Percentiles rank a stretch among this genome's conserved stretches.
Conservation (phyloP, 2,329 filamentous ascomycete species). For the Biscogniauxia mediterranea region DNA sequence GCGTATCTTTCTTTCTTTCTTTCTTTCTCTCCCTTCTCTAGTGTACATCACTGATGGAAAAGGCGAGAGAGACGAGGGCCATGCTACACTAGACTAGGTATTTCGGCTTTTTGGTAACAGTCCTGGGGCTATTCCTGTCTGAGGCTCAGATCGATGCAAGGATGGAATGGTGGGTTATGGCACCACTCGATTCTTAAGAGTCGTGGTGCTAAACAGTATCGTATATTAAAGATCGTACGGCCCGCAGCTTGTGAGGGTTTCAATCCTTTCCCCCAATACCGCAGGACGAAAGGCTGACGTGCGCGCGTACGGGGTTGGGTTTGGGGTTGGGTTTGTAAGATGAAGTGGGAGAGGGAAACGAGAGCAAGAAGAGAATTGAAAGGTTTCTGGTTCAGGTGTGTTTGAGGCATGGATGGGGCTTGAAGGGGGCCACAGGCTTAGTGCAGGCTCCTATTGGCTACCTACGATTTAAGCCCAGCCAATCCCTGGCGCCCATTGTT, state of each 20-base stretch:
- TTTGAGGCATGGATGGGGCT: slow-evolving; percentile 2
- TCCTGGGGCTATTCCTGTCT: slow-evolving; percentile 16
- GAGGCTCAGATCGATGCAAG: slow-evolving; percentile 19
- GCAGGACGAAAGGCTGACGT: neutral
- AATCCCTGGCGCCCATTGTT: slow-evolving; percentile 24
- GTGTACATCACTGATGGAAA: too few species aligned
- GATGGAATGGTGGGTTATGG: slow-evolving; percentile 33
- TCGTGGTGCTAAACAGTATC: slow-evolving; percentile 12
- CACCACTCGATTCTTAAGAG: slow-evolving; percentile 30
- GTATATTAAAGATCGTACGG: neutral
- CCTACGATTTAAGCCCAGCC: neutral
- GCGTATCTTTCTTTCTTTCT: too few species aligned
- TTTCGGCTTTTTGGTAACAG: slow-evolving; percentile 2
- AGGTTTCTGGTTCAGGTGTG: neutral
- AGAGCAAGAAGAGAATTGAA: neutral
- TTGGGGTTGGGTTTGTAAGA: neutral
- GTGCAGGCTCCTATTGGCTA: slow-evolving; percentile 4
- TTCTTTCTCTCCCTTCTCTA: too few species aligned
- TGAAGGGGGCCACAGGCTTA: slow-evolving; percentile 1
- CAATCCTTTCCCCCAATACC: neutral
- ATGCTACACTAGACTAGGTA: too few species aligned
- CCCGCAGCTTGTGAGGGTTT: neutral
- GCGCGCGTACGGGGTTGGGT: neutral
- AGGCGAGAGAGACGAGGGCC: too few species aligned
- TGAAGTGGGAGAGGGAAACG: neutral